Percentiles rank a stretch among this genome's conserved stretches.
phyloP scores from a whole-genome alignment of 768 basidiomycete genomes.

The Antrodiella citrinella region DNA sequence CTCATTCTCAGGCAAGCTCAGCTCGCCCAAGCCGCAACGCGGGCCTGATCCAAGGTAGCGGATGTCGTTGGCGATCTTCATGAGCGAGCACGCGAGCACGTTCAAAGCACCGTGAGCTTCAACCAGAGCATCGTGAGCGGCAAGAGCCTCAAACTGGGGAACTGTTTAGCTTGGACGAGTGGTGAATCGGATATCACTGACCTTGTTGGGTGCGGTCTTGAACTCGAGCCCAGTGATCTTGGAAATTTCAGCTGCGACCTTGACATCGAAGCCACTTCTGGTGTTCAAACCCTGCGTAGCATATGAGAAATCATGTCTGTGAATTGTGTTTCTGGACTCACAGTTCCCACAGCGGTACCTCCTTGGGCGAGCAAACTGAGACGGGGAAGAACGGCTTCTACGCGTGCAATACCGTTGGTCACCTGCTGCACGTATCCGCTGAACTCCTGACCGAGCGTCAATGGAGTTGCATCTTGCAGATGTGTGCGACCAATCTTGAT shows the following conservation, averaged over 20 bases:
- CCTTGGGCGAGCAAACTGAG: conserved; percentile 90
- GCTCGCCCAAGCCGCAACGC: conserved; percentile 93
- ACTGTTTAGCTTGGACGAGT: no score
- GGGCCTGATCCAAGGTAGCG: conserved; percentile 97
- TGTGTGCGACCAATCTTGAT: conserved; percentile 99
- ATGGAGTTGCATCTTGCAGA: conserved; percentile 94
- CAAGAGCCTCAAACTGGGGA: conserved; percentile 88
- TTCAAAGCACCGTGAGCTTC: conserved; percentile 97
- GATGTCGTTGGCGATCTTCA: conserved; percentile 99
- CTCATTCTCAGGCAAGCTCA: conserved; percentile 94
- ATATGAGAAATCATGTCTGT: conserved; percentile 1
- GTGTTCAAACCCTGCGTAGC: conserved; percentile 83
- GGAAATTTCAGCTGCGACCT: conserved; percentile 86
- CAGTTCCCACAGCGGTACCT: conserved; percentile 97
- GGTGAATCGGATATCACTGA: conserved; percentile 22
- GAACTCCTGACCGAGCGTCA: conserved; percentile 98
- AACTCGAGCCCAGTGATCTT: conserved; percentile 87
- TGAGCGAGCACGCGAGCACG: conserved; percentile 90
- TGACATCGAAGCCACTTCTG: conserved; percentile 92
- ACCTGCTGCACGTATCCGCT: conserved; percentile 96
- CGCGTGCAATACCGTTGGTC: conserved; percentile 80
- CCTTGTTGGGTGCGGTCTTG: conserved; percentile 98
- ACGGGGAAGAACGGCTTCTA: conserved; percentile 75
- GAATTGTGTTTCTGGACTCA: conserved; percentile 30
- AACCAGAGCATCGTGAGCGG: conserved; percentile 95